Evolutionary conservation across 2,329 filamentous ascomycete genomes (phyloP), one percentile per base, ranked within the genome.

Genomic region (Diaporthe vaccinii): DNA sequence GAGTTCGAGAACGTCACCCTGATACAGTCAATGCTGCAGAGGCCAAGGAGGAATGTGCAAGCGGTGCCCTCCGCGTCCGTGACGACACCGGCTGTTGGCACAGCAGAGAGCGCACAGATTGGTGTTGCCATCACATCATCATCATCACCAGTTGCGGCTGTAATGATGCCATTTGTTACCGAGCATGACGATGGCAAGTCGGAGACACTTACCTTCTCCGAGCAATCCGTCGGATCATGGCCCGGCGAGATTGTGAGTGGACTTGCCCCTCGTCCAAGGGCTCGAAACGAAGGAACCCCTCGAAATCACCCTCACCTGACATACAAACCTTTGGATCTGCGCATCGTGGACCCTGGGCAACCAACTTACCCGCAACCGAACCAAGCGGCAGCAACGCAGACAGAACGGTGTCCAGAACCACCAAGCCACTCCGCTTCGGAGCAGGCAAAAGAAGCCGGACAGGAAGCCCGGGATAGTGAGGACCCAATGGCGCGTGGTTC

Each of bases 1-100:
- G 73, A 73, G 49, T 76, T 76, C 31, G 75, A 76, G 61, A 76
- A 76, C 25, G 75, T 76, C 36, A 71, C 62, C 39, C 31, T 76
- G 46, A 75, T 76, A 31, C 75, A 76, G 57, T 73, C 68, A 36
- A 71, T 76, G 1, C 49, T 76, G 69, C 68, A 46, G 8, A 65
- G 73, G 34, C 75, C 75, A 9, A 57, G 65, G n/a, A 61, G 69
- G 62, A 53, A 34, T 34, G 28, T 31, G 28, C 44, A 17, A 39
- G 22, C 8, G 28, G 14, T 28, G n/a, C 31, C 65, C 15, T n/a
- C 34, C 25, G 5, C 20, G 14, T 28, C 36, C 10, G 12, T 25
- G 10, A 9, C 6, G 44, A 34, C 25, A 4, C 36, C 59, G 7
- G 51, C 70, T 25, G 44, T 10, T 22, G 34, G 10, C n/a, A 34